A percentile compares a stretch with the other conserved stretches of the same genome.
phyloP scores from a whole-genome alignment of 2,329 filamentous ascomycete species.

The Sporothrix phasma region DNA sequence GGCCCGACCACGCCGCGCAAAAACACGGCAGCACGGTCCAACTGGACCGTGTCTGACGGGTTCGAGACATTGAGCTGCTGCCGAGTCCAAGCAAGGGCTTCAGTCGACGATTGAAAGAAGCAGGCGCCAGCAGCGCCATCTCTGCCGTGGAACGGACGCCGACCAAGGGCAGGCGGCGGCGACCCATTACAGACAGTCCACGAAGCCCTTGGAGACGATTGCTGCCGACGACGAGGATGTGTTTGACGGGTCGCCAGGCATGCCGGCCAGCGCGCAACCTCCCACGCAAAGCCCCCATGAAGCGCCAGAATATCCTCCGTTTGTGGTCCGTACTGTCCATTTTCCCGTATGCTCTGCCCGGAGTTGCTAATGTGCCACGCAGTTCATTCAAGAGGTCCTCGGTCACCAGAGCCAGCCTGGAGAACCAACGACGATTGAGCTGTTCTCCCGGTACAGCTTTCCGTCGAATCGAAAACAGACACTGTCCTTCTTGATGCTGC shows the following conservation, averaged over 20 bases:
- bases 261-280: background rate
- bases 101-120: conserved; percentile 30
- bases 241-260: background rate
- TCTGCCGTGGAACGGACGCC: conserved; percentile 48
- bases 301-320: conserved; percentile 25
- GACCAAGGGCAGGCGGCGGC: conserved; percentile 60
- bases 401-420: conserved; percentile 48
- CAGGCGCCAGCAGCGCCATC: conserved; percentile 32
- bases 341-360: background rate
- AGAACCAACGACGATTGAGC: conserved; percentile 56
- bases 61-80: conserved; percentile 56
- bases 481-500: conserved; percentile 57
- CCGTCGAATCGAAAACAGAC: conserved; percentile 56
- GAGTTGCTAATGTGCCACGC: background rate
- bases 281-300: background rate
- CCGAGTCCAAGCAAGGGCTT: conserved; percentile 44
- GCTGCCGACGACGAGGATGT: conserved; percentile 13
- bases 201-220: conserved; percentile 47
- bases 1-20: conserved; percentile 50
- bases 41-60: conserved; percentile 58
- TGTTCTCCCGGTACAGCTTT: conserved; percentile 53
- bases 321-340: conserved; percentile 33
- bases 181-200: conserved; percentile 57
- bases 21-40: conserved; percentile 30
- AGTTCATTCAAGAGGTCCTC: conserved; percentile 51